Base-by-base conservation (phyloP, 208 protist genomes). In the Trypanosoma vivax region DNA sequence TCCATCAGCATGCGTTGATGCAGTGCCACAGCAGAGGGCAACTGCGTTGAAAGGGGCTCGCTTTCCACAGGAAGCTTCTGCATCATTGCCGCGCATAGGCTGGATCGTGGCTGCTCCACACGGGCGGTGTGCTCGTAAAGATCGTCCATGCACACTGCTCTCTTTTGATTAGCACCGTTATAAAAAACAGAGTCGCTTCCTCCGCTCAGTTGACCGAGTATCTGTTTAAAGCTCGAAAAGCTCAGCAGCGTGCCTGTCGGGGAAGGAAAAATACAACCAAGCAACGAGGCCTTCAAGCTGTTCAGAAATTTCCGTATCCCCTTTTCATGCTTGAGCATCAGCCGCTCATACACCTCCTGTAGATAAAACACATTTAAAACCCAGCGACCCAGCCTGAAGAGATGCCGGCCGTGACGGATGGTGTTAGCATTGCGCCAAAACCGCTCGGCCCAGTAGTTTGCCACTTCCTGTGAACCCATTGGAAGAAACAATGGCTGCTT, bases 361-460 rank as follows among this genome's bases (percentile, higher is more conserved):
- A 88, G 28, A 3, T 73, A 83, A 56, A 90, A 89, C 11, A 87
- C 24, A 60, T 88, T 93, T 28, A 90, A 46, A 14, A 93, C 24
- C 11, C 86, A 76, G 4, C 86, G 70, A 1, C 86, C 86, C 29
- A 93, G 57, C 66, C 90, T 93, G 67, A 93, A 93, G 31, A 93
- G 70, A 45, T 70, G 79, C 31, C 86, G 82, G 16, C 79, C 86
- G 60, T 90, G 79, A 29, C 86, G 79, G 46, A 93, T 90, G 23
- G 86, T 93, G 63, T 89, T 87, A 68, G 73, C 77, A 71, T 93
- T 93, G 27, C 63, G 53, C 58, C 63, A 87, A 21, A 93, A 71
- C 16, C 83, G 82, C 60, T 71, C 54, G 37, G 79, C 82, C 75
- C 67, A 79, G 31, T 61, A 48, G 13, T 73, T 69, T 2, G 69